phyloP scores from a whole-genome alignment of 2,329 filamentous ascomycete species.

The Fusarium buxicola region DNA sequence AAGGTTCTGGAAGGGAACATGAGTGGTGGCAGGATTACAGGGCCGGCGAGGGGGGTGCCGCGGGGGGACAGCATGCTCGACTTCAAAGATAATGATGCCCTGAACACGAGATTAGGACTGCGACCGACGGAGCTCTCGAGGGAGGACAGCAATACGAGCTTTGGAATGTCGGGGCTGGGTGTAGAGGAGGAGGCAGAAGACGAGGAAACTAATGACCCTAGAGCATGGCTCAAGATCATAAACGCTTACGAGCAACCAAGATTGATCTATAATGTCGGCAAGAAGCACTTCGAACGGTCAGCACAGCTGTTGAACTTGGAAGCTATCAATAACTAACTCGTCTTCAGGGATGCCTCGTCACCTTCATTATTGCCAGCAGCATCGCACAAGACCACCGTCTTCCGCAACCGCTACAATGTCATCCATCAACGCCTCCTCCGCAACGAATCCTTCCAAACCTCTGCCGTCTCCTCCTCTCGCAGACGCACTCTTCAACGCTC shows the following conservation, averaged over 20 bases:
- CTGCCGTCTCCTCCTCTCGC: conserved; percentile 74
- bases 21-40: conserved; percentile 80
- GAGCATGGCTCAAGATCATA: conserved; percentile 86
- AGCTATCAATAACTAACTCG: conserved; percentile 30
- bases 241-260: conserved; percentile 88
- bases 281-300: conserved; percentile 90
- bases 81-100: conserved; percentile 62
- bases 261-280: conserved; percentile 78
- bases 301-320: conserved; percentile 12
- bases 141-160: conserved; percentile 74
- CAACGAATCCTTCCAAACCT: conserved; percentile 92
- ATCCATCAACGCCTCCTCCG: conserved; percentile 92
- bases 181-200: conserved; percentile 67
- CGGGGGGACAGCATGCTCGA: conserved; percentile 73
- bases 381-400: conserved; percentile 84
- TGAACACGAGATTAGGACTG: conserved; percentile 67
- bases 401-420: conserved; percentile 90
- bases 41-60: conserved; percentile 61
- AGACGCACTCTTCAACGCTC: conserved; percentile 67
- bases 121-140: conserved; percentile 59
- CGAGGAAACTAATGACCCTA: conserved; percentile 72
- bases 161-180: conserved; percentile 67
- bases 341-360: conserved; percentile 66
- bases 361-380: conserved; percentile 80
- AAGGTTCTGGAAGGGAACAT: conserved; percentile 88